Base-by-base conservation (phyloP, 495 filamentous ascomycete species). In the Hypomontagnella submonticulosa region DNA sequence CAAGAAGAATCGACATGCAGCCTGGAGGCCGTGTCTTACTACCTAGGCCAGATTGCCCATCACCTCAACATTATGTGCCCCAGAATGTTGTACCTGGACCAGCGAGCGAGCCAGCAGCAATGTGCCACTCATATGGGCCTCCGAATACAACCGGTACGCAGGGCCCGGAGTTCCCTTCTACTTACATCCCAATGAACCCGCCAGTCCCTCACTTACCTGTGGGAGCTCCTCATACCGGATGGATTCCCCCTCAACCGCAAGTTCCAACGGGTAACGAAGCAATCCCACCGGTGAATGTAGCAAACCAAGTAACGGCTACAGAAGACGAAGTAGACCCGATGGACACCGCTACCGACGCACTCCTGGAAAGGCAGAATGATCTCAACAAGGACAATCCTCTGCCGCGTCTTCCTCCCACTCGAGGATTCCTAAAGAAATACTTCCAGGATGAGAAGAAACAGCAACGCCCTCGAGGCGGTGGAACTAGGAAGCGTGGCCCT, bases 401-500 rank as follows among this genome's bases (percentile, higher is more conserved):
- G 40, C 66, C 66, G 15, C 55, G 50, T 5, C 34, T 69, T 13
- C 43, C 56, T 52, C 37, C 50, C 4, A 32, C 18, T n/a, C 60
- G 60, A 12, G 60, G 60, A 4, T 51, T 69, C 38, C 23, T 48
- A 7, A 55, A 20, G 46, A 70, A 66, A 20, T 52, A 50, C 19
- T 58, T 70, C 10, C 30, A 36, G 15, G 38, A 12, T 32, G 62
- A 62, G 19, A 16, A 48, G 32, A 69, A 63, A 10, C 23, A 55
- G 7, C 19, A 36, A 2, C 66, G 49, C n/a, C 27, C 66, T 46
- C 69, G 30, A 56, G 44, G 60, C 16, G 33, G 41, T 23, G 42
- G 34, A 2, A 67, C 63, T 7, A 67, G 55, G 1, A 69, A 80
- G 64, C 78, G 84, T 64, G 89, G 90, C 9, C 88, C 87, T n/a